These are phyloP conservation scores for Pythium rhizo-oryzae DNA, from an alignment of 352 stramenopile genomes.

Conservation along the genomic window DNA sequence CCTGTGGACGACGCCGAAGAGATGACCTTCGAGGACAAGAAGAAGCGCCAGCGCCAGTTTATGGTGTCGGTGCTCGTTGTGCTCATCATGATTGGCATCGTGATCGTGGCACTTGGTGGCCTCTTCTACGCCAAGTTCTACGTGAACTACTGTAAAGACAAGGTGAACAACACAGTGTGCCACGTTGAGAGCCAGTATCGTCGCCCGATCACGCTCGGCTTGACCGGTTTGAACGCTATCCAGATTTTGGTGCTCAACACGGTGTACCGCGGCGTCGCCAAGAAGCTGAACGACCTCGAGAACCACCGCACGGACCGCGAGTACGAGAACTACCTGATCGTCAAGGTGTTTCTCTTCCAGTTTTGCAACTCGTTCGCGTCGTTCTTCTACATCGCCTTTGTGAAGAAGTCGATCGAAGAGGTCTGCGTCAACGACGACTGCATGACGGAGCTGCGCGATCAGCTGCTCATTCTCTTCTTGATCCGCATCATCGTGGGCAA, in stretches of 20 bases:
- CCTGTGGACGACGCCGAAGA: slow-evolving; percentile 62
- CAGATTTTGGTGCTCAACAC: slow-evolving; percentile 95
- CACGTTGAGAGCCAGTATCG: slow-evolving; percentile 43
- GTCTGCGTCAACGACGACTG: slow-evolving; percentile 75
- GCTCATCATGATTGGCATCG: slow-evolving; percentile 75
- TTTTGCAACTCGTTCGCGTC: slow-evolving; percentile 98
- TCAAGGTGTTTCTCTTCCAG: slow-evolving; percentile 98
- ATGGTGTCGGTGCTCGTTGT: slow-evolving; percentile 62
- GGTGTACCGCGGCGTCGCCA: slow-evolving; percentile 90
- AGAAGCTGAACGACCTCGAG: slow-evolving; percentile 94
- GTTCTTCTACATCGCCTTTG: slow-evolving; percentile 95
- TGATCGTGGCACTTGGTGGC: slow-evolving; percentile 65
- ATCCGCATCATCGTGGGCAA: slow-evolving; percentile 94
- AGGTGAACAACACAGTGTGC: slow-evolving; percentile 32
- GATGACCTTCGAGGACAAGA: slow-evolving; percentile 68
- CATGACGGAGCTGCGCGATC: slow-evolving; percentile 90
- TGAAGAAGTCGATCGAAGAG: slow-evolving; percentile 55
- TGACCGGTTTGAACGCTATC: slow-evolving; percentile 79
- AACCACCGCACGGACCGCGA: slow-evolving; percentile 91
- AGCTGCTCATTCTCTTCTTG: slow-evolving; percentile 92
- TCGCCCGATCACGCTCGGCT: slow-evolving; percentile 43
- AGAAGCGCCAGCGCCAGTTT: slow-evolving; percentile 58
- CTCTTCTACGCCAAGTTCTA: slow-evolving; percentile 82
- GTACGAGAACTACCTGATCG: slow-evolving; percentile 94
- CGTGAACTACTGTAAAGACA: slow-evolving; percentile 50